These are phyloP conservation scores for Davidsoniella eucalypti DNA, from an alignment of 2,329 filamentous ascomycete genomes.

Conservation along the genomic window DNA sequence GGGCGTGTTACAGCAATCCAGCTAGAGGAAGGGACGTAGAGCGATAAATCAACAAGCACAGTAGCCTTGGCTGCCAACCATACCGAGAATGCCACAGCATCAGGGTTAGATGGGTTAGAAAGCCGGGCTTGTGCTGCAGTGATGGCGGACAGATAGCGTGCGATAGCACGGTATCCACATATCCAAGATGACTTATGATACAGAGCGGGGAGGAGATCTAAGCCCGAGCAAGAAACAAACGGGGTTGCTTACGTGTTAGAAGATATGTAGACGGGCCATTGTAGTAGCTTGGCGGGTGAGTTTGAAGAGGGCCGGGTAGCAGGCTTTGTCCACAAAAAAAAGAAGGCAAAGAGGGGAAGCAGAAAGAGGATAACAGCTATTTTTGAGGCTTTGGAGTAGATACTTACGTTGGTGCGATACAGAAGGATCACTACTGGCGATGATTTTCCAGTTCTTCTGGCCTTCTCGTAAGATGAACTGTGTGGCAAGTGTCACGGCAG, in stretches of 20 bases:
- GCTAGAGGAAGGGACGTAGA: slow-evolving; percentile 83
- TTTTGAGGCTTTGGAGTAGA: neutral
- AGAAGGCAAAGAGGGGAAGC: neutral
- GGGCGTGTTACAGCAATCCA: slow-evolving; percentile 64
- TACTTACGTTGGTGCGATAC: slow-evolving; percentile 53
- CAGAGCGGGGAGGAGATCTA: slow-evolving; percentile 40
- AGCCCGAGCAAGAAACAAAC: slow-evolving; percentile 12
- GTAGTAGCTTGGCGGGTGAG: too few species aligned
- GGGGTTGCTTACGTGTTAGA: neutral
- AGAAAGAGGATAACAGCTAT: too few species aligned
- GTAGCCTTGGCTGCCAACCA: slow-evolving; percentile 62
- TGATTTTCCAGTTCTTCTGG: slow-evolving; percentile 40
- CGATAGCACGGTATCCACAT: slow-evolving; percentile 45
- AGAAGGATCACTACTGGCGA: slow-evolving; percentile 57
- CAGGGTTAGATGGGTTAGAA: slow-evolving; percentile 28
- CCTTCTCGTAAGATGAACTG: slow-evolving; percentile 19
- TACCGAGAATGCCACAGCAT: slow-evolving; percentile 38
- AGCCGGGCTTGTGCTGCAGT: slow-evolving; percentile 23
- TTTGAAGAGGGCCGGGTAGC: too few species aligned
- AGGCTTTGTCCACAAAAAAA: neutral
- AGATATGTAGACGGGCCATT: too few species aligned
- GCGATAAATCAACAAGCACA: slow-evolving; percentile 65
- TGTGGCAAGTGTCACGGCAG: slow-evolving; percentile 58
- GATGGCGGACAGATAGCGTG: slow-evolving; percentile 32
- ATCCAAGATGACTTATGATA: slow-evolving; percentile 35